A percentile compares a stretch with the other conserved stretches of the same genome.
Conservation (phyloP, 192 early-diverging fungal genomes). For the Backusella liffmaniae region DNA sequence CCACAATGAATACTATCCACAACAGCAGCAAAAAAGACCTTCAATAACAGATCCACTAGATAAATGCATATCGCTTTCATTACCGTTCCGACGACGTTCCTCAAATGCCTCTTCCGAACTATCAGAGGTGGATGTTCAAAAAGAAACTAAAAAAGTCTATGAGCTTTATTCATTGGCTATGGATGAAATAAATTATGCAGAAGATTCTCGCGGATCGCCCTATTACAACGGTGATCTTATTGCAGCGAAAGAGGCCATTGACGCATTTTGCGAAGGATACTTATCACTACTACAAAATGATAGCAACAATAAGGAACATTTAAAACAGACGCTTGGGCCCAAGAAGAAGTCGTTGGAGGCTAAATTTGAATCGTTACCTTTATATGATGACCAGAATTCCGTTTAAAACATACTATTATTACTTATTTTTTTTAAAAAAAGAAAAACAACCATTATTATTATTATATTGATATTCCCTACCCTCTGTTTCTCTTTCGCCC, state of each 20-base stretch:
- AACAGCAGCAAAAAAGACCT: background rate
- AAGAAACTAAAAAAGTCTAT: constrained; percentile 10
- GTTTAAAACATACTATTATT: background rate
- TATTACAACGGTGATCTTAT: constrained; percentile 43
- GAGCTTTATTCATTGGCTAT: constrained; percentile 9
- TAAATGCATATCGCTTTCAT: background rate
- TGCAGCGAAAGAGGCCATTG: constrained; percentile 37
- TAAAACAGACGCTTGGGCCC: background rate
- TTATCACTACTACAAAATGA: background rate
- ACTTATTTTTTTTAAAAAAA: background rate
- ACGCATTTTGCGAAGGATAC: constrained; percentile 27
- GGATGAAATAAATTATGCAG: constrained; percentile 33
- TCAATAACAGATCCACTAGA: background rate
- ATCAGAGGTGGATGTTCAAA: background rate
- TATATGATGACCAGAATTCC: background rate
- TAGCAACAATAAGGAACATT: background rate
- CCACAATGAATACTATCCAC: background rate
- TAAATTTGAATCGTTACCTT: background rate
- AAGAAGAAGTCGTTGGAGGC: background rate
- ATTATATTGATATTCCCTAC: background rate
- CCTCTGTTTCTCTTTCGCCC: background rate
- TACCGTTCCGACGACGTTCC: constrained; percentile 6
- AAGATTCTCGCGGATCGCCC: constrained; percentile 43
- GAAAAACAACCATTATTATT: background rate
- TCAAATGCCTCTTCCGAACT: constrained; percentile 8